Base-by-base conservation (phyloP, 306 rosid species). In the Glycyrrhiza uralensis region DNA sequence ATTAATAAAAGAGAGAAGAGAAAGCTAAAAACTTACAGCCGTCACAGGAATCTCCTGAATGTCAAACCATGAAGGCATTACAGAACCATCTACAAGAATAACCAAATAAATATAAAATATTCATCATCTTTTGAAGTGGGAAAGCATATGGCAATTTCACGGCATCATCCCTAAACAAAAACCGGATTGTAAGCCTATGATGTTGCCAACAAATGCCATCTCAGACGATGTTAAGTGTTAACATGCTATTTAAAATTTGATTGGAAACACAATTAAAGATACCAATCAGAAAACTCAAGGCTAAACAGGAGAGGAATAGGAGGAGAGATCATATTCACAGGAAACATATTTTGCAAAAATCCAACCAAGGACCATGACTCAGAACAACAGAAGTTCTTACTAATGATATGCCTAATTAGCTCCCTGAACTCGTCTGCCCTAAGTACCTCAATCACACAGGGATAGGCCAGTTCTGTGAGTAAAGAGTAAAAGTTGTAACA, bases 31-130 rank as follows among this genome's bases (percentile, higher is more conserved):
- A 80, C 94, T 90, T 83, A 90, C 92, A 62, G 87, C 90, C 5
- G 96, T 86, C 6, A 90, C 71, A 5, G 94, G 96, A 84, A 90
- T 85, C 83, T 92, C 93, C 0, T 72, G 89, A 71, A 87, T 82
- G 84, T 93, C 98, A 81, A 90, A 93, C 96, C 97, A 93, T 35
- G 98, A 93, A 75, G 90, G 96, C 97, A 93, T 90, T 33, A 81
- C 76, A 11, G 80, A 39, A 71, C 96, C 96, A 72, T 84, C 93
- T 93, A 39, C 85, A 84, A 79, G 44, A 74, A 69, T 70, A 83
- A 82, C 41, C 22, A 69, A 73, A 52, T 10, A 6, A 64, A 33
- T 23, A 14, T 26, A 30, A 75, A 28, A 52, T 49, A 29, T 26
- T 11, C 36, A 38, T 55, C 6, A 19, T 89, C 84, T 12, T 66